phyloP scores from a whole-genome alignment of 768 basidiomycete species.

The Cystofilobasidium macerans region DNA sequence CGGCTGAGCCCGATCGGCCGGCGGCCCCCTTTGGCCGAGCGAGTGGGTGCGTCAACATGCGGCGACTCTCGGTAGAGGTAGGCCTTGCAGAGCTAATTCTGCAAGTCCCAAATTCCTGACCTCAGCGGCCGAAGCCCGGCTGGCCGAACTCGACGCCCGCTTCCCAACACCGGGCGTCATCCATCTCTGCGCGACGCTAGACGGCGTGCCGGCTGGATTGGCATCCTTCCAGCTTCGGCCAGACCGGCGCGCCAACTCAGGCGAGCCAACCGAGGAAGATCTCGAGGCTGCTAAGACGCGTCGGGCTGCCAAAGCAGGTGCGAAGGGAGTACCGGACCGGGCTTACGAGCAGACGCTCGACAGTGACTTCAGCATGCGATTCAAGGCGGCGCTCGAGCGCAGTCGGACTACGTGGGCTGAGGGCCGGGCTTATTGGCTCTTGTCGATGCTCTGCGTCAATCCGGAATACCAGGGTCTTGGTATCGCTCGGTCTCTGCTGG shows the following conservation, averaged over 20 bases:
- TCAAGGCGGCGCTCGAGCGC: too few species aligned
- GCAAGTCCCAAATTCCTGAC: too few species aligned
- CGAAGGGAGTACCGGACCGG: too few species aligned
- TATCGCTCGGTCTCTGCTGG: not conserved
- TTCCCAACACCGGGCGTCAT: not conserved
- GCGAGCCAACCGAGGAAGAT: not conserved
- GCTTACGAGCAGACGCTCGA: too few species aligned
- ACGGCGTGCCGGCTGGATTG: not conserved
- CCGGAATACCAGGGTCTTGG: not conserved
- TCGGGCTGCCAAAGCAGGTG: not conserved
- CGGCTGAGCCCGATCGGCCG: too few species aligned
- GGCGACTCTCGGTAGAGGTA: too few species aligned
- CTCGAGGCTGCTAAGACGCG: not conserved
- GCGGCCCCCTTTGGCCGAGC: too few species aligned
- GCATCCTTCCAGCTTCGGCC: not conserved
- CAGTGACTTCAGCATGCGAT: too few species aligned
- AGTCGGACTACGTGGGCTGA: not conserved
- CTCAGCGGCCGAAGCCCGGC: not conserved
- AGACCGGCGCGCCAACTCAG: constrained; percentile 4
- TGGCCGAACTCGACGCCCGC: not conserved
- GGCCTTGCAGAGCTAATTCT: too few species aligned
- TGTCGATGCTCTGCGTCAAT: not conserved
- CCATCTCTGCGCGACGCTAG: constrained; percentile 3
- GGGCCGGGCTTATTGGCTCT: not conserved
- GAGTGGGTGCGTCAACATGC: too few species aligned